Percentiles rank a stretch among this genome's conserved stretches.
Conservation (phyloP, 805 yeast species). For the Saccharomycopsis oosterbeekiorum region DNA sequence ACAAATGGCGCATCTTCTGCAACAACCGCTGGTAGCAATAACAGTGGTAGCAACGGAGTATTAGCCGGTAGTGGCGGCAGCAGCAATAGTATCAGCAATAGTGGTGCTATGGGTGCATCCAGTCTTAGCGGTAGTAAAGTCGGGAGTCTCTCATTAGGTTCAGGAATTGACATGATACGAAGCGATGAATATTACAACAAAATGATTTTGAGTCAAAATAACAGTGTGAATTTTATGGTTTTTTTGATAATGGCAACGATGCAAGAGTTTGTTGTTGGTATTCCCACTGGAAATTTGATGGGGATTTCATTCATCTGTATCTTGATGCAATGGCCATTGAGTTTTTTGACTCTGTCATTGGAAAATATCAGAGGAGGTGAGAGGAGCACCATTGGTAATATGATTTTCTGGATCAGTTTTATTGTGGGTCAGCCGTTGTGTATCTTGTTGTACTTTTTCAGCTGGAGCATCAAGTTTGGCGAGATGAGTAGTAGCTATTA, state of each 20-base stretch:
- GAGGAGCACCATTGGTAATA: slow-evolving; percentile 34
- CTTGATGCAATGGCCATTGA: slow-evolving; percentile 35
- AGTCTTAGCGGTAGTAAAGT: not conserved
- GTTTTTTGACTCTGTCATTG: slow-evolving; percentile 31
- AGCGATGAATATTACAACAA: not conserved
- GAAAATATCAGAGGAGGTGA: slow-evolving; percentile 31
- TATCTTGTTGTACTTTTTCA: slow-evolving; percentile 33
- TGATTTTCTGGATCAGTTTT: slow-evolving; percentile 37
- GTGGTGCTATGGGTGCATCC: not conserved
- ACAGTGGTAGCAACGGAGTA: not conserved
- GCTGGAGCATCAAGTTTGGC: slow-evolving; percentile 30
- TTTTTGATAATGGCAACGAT: slow-evolving; percentile 35
- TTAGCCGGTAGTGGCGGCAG: not conserved
- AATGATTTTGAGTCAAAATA: slow-evolving; percentile 4
- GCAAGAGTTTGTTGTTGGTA: slow-evolving; percentile 38
- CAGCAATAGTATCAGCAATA: not conserved
- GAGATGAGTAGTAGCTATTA: slow-evolving; percentile 13
- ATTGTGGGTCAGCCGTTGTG: slow-evolving; percentile 38
- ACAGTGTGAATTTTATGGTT: slow-evolving; percentile 27
- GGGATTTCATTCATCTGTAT: slow-evolving; percentile 37
- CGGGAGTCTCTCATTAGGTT: not conserved
- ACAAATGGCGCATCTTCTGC: not conserved
- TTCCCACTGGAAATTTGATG: slow-evolving; percentile 36
- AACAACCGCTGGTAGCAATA: not conserved
- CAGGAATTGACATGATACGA: not conserved